Percentiles rank a stretch among this genome's conserved stretches.
These are phyloP conservation scores for Trichosporon ovoides DNA, from an alignment of 1,284 basidiomycete species.

Conservation along the genomic window DNA sequence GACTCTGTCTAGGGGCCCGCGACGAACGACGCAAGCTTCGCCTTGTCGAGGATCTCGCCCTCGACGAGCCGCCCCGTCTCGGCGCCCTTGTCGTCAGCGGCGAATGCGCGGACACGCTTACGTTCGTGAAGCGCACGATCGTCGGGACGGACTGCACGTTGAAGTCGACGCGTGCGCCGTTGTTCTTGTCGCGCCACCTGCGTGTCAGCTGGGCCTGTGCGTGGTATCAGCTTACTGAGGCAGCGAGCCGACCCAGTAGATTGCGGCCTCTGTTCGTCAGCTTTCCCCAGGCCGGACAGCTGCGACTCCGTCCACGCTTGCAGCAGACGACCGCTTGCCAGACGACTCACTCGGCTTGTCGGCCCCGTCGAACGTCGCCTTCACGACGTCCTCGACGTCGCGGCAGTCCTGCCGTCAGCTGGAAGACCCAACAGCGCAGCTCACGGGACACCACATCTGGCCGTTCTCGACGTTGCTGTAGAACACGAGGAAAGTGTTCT, in stretches of 20 bases:
- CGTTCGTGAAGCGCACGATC: slow-evolving; percentile 62
- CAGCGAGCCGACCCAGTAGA: slow-evolving; percentile 68
- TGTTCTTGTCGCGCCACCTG: slow-evolving; percentile 64
- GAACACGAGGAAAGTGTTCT: slow-evolving; percentile 46
- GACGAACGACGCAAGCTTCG: slow-evolving; percentile 30
- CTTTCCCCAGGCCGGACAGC: no score
- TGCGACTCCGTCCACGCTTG: neutral
- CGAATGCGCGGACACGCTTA: slow-evolving; percentile 47
- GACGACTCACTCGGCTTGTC: slow-evolving; percentile 53
- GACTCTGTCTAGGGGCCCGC: neutral
- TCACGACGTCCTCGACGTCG: slow-evolving; percentile 60
- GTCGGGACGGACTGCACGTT: slow-evolving; percentile 64
- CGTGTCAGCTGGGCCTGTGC: neutral
- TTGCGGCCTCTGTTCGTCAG: slow-evolving; percentile 51
- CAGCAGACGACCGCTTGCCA: no score
- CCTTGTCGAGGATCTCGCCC: slow-evolving; percentile 50
- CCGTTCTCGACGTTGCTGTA: slow-evolving; percentile 47
- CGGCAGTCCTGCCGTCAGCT: slow-evolving; percentile 61
- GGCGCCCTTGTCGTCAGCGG: slow-evolving; percentile 50
- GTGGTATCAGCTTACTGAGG: slow-evolving; percentile 55
- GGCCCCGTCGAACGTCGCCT: slow-evolving; percentile 55
- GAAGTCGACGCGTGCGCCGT: slow-evolving; percentile 63
- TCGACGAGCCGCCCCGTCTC: slow-evolving; percentile 60
- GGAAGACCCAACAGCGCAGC: neutral
- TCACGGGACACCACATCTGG: slow-evolving; percentile 51